Evolutionary conservation across 805 yeast species (phyloP), one percentile per base, ranked within the genome.

Genomic region (Myxozyma vanderwaltii): DNA sequence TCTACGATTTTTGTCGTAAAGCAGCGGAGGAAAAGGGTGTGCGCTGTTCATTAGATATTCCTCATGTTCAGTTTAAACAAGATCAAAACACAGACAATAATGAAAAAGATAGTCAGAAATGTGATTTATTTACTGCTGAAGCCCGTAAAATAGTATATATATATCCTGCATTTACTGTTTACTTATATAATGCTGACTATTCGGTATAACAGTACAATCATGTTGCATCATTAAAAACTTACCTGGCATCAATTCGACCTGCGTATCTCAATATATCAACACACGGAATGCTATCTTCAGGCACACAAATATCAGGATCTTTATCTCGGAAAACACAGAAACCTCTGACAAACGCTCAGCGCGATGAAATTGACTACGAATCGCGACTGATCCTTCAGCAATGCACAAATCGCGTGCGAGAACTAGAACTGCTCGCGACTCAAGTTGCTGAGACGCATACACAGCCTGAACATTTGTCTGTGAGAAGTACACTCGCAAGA

Each of bases 321-420:
- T 26, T 12, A 21, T n/a, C 45, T 6, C 55, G 48, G 17, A 12
- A 13, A 7, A 2, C 51, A 47, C 35, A 47, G 13, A 13, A 46
- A 29, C 50, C 54, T 26, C 47, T 76, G 61, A 69, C 73, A 10
- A 76, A 74, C 27, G 61, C 68, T 19, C 75, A 76, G 46, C 63
- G 73, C 24, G 77, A 75, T 63, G 76, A 74, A 33, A 70, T 75
- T 27, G 79, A 76, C 63, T 73, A 72, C 57, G 75, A 73, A 40
- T 71, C 75, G 26, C 66, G 72, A n/a, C 58, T 67, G 38, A 67
- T 74, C 43, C 54, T 76, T 21, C 77, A 75, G 63, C 63, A 64
- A 24, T 74, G 73, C 56, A 68, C 70, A 61, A 55, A 54, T 6
- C 58, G 70, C 40, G 65, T 71, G 13, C 59, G 72, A 27, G 59